phyloP scores from a whole-genome alignment of 306 rosid genomes.

The Echinosophora koreensis region DNA sequence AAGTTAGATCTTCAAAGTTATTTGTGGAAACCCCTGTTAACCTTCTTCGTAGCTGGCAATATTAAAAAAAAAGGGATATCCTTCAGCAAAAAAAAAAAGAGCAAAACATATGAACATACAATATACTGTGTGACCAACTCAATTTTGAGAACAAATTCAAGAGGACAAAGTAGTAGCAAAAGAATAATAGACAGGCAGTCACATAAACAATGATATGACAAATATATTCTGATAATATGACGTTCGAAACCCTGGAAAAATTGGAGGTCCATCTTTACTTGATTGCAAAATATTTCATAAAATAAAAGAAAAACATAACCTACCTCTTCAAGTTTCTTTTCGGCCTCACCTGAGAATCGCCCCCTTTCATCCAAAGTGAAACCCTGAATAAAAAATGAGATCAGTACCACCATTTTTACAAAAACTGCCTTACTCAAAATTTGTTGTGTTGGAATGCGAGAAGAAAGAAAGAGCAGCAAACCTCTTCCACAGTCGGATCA shows the following conservation, averaged over 20 bases:
- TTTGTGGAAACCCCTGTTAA: conserved; percentile 67
- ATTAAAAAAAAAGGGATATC: conserved; percentile 29
- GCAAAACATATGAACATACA: conserved; percentile 29
- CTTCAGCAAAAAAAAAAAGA: conserved; percentile 19
- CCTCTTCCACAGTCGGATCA: conserved; percentile 86
- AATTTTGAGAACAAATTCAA: conserved; percentile 21
- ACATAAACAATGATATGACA: conserved; percentile 27
- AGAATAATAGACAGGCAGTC: conserved; percentile 4
- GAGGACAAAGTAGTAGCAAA: conserved; percentile 1
- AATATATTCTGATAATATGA: conserved; percentile 19
- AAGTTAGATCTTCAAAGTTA: conserved; percentile 74
- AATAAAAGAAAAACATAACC: conserved; percentile 49
- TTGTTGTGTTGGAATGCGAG: conserved; percentile 34
- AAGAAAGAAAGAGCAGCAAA: conserved; percentile 41
- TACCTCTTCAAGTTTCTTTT: conserved; percentile 96
- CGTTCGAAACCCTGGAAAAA: conserved; percentile 19
- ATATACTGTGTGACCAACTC: conserved; percentile 29
- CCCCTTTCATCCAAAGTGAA: conserved; percentile 85
- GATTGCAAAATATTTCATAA: conserved; percentile 14
- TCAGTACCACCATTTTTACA: conserved; percentile 28
- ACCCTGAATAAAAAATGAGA: conserved; percentile 63
- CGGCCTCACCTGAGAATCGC: conserved; percentile 77
- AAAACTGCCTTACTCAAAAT: conserved; percentile 22
- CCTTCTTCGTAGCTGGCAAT: conserved; percentile 79
- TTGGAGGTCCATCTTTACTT: conserved; percentile 25